Evolutionary conservation across 176 grass and related monocot species (phyloP).

Genomic region (Alopecurus myosuroides): DNA sequence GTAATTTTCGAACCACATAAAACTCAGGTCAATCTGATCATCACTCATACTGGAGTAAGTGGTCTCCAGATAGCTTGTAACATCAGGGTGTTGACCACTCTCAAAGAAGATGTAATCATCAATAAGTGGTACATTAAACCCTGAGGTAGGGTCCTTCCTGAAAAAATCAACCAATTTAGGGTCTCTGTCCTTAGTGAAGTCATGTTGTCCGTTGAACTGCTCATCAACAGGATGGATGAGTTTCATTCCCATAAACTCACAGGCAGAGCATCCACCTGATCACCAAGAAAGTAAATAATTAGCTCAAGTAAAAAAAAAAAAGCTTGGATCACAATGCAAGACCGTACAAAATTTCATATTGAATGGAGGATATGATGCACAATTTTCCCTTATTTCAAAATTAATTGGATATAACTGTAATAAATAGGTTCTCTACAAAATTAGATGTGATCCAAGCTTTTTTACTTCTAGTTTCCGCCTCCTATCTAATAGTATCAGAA

Average conservation of each 20-base stretch:
- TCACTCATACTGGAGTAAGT: neutral
- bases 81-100: neutral
- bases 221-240: neutral
- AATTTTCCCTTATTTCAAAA: neutral
- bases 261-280: constrained; percentile 6
- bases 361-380: neutral
- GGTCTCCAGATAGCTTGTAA: neutral
- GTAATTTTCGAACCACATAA: neutral
- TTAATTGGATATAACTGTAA: neutral
- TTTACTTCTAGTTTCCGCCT: neutral
- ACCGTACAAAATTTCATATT: neutral
- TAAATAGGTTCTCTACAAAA: neutral
- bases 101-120: neutral
- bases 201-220: neutral
- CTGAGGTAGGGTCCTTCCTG: neutral
- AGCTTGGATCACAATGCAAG: neutral
- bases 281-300: neutral
- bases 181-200: neutral
- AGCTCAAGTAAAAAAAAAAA: too few species aligned
- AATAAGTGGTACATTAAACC: neutral
- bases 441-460: too few species aligned
- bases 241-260: neutral
- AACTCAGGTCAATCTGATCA: neutral
- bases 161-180: neutral
- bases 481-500: neutral